Conservation (phyloP, 306 rosid genomes). For the Begonia fuchsioides region DNA sequence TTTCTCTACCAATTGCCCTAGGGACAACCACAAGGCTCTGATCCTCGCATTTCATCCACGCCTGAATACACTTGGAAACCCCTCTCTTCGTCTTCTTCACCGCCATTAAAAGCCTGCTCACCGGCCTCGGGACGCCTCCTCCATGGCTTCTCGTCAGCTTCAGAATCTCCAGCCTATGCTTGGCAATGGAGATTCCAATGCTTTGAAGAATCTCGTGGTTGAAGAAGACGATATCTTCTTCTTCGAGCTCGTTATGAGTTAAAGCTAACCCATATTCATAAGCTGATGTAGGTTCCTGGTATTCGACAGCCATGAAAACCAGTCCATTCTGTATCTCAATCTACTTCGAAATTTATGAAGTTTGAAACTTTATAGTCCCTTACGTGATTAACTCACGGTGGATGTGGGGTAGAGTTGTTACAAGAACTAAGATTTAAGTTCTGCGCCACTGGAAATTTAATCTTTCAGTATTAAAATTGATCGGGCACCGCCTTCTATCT, state of each 20-base stretch:
- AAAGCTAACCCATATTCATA: conserved; percentile 69
- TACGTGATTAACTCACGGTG: too few relatives aligned
- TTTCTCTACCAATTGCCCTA: conserved; percentile 23
- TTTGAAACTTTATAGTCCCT: too few relatives aligned
- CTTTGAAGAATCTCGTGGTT: conserved; percentile 88
- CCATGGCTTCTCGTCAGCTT: conserved; percentile 52
- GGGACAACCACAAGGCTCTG: conserved; percentile 58
- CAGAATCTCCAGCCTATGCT: conserved; percentile 79
- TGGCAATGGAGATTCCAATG: conserved; percentile 90
- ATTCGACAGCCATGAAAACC: conserved; percentile 88
- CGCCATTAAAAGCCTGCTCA: conserved; percentile 41
- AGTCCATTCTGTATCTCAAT: conserved; percentile 38
- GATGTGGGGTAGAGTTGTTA: too few relatives aligned
- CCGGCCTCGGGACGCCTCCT: conserved; percentile 20
- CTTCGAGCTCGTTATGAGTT: conserved; percentile 81
- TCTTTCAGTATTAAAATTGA: too few relatives aligned
- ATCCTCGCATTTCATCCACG: conserved; percentile 20
- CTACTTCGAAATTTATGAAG: neutral
- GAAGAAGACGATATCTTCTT: conserved; percentile 61
- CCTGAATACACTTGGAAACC: conserved; percentile 27
- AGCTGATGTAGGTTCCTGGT: conserved; percentile 55
- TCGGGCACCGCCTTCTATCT: too few relatives aligned
- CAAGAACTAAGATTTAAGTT: too few relatives aligned
- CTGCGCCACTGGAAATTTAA: too few relatives aligned
- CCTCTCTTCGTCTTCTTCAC: conserved; percentile 61